phyloP scores from a whole-genome alignment of 2,329 filamentous ascomycete species.

The Hirsutella rhossiliensis region DNA sequence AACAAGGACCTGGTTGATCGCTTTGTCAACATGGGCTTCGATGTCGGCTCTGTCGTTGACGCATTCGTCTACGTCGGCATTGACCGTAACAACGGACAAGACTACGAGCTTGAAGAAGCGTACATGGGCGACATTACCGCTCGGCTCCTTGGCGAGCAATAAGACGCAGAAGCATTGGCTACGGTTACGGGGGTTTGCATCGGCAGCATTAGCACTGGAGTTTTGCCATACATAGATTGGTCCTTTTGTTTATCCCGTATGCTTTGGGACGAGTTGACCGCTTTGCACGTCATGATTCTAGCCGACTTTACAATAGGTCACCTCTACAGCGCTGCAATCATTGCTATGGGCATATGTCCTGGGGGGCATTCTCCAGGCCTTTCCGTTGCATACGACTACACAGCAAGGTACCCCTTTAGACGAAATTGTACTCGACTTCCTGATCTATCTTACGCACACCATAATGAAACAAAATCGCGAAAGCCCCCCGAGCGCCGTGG shows the following conservation, averaged over 20 bases:
- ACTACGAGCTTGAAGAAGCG: conserved; percentile 80
- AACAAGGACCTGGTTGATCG: conserved; percentile 71
- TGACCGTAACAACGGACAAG: conserved; percentile 61
- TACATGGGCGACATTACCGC: conserved; percentile 87
- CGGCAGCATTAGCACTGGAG: conserved; percentile 9
- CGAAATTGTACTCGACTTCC: no score
- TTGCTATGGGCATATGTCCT: no score
- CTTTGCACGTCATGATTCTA: no score
- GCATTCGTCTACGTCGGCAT: conserved; percentile 76
- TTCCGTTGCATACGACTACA: no score
- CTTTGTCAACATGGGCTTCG: conserved; percentile 86
- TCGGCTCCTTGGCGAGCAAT: conserved; percentile 68
- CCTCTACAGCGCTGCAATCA: no score
- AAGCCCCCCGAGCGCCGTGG: conserved; percentile 9
- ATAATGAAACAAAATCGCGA: conserved; percentile 16
- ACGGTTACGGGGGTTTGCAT: not conserved
- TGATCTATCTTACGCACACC: conserved; percentile 21
- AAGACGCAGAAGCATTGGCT: conserved; percentile 3
- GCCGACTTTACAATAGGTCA: no score
- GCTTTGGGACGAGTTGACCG: no score
- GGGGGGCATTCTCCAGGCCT: no score
- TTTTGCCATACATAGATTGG: conserved; percentile 6
- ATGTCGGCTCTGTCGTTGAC: conserved; percentile 72
- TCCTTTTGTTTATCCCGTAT: not conserved
- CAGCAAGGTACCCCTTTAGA: no score